Percentiles rank a stretch among this genome's conserved stretches.
These are phyloP conservation scores for Talaromyces stipitatus DNA, from an alignment of 495 filamentous ascomycete species.

Conservation along the genomic window DNA sequence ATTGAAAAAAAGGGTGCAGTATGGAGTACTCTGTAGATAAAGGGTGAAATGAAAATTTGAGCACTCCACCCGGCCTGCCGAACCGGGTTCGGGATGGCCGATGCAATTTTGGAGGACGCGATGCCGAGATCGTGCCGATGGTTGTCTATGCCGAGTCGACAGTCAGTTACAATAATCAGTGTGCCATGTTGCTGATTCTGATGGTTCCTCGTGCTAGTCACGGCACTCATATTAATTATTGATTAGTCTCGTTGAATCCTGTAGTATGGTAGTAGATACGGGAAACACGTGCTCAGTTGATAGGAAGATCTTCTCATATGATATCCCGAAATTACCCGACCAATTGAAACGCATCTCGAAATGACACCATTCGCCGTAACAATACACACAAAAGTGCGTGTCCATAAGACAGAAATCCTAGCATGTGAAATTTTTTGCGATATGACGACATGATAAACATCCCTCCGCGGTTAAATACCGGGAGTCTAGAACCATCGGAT, in stretches of 20 bases:
- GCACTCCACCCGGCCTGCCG: background rate
- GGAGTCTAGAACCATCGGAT: background rate
- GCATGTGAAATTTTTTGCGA: background rate
- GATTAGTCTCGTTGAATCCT: too few species aligned
- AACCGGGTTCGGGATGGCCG: background rate
- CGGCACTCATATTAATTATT: too few species aligned
- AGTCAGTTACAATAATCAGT: too few species aligned
- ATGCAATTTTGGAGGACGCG: background rate
- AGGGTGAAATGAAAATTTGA: background rate
- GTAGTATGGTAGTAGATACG: too few species aligned
- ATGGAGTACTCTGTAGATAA: too few species aligned
- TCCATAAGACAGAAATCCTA: background rate
- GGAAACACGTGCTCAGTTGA: background rate
- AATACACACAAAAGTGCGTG: background rate
- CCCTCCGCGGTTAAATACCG: background rate
- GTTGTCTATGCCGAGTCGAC: too few species aligned
- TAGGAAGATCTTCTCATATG: background rate
- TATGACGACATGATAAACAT: background rate
- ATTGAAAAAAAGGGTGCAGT: background rate
- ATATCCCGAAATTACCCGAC: background rate
- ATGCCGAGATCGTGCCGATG: background rate
- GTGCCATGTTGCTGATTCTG: background rate
- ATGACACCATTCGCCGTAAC: background rate
- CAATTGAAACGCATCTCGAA: background rate
- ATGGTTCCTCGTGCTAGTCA: background rate